A percentile compares a stretch with the other conserved stretches of the same genome.
Evolutionary conservation across 2,329 filamentous ascomycete species (phyloP).

Genomic region (Canariomyces notabilis): DNA sequence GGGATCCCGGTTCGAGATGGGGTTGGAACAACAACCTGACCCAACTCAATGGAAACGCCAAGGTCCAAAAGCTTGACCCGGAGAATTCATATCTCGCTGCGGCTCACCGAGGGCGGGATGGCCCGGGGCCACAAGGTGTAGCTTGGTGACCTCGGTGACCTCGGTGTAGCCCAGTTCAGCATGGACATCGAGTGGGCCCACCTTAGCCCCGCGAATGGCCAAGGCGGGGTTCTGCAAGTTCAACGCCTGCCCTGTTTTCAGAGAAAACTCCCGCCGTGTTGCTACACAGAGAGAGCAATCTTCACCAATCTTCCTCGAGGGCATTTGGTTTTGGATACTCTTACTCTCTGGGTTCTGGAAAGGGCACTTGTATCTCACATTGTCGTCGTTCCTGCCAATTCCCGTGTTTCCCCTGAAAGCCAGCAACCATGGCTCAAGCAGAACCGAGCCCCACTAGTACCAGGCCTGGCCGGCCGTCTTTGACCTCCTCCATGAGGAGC

Average conservation of each 20-base stretch:
- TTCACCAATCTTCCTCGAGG: too few relatives aligned
- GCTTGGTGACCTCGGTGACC: neutral
- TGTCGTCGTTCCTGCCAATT: neutral
- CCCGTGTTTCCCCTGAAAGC: neutral
- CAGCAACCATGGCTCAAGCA: constrained; percentile 23
- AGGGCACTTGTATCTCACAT: neutral
- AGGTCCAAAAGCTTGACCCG: too few relatives aligned
- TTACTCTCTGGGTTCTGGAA: too few relatives aligned
- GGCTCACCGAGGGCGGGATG: too few relatives aligned
- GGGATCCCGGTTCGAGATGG: too few relatives aligned
- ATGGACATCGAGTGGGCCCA: neutral
- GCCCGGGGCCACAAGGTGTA: too few relatives aligned
- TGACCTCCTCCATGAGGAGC: constrained; percentile 40
- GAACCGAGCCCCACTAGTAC: constrained; percentile 12
- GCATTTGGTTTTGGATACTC: too few relatives aligned
- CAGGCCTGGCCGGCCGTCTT: constrained; percentile 20
- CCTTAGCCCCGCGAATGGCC: neutral
- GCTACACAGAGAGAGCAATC: neutral
- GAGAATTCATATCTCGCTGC: too few relatives aligned
- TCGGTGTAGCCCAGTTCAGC: neutral
- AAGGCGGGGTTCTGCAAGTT: neutral
- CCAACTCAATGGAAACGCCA: too few relatives aligned
- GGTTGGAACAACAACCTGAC: too few relatives aligned
- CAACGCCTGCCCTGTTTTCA: neutral
- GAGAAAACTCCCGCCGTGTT: neutral